Base-by-base conservation (phyloP, 2,329 filamentous ascomycete species). In the Didymella pomorum region DNA sequence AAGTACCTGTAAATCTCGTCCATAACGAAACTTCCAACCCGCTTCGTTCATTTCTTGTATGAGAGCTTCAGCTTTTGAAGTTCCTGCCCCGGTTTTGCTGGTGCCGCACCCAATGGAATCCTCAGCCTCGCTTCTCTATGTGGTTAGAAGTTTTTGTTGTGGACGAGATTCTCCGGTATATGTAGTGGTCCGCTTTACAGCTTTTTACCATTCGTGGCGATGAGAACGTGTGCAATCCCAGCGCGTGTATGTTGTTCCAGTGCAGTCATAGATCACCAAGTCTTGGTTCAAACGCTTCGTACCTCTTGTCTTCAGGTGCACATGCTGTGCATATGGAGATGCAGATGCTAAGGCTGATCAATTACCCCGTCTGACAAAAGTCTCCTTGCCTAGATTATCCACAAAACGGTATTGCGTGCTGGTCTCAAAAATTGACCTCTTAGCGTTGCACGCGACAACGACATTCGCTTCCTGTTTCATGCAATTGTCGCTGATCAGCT, bases 171-270 rank as follows among this genome's bases (percentile, higher is more conserved):
- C n/a, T n/a, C n/a, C n/a, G n/a, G n/a, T n/a, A n/a, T n/a, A 52
- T 48, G 43, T 52, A 48, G 35, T 21, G 23, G 23, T 18, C 55
- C 49, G 43, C 44, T 57, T 47, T 44, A 44, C 45, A 21, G n/a
- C 18, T 33, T 26, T 25, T 41, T n/a, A 14, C 28, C 26, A 16
- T 20, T 14, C 18, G 47, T 16, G n/a, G 18, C 35, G n/a, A 21
- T 52, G 14, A 18, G 23, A 33, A 11, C 31, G 35, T 9, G 18
- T 39, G 35, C 20, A 16, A 25, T 25, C 37, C 16, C 18, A 41
- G 33, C 10, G 35, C 35, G 35, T 39, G 8, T 20, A 21, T n/a
- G 35, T 39, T 16, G 7, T 20, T 18, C 6, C 16, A 20, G 35
- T 18, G 18, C 35, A 39, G 10, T 18, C 35, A 39, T 9, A 9